Evolutionary conservation across 164 flowering plant species (phyloP).

Genomic region (Magnolia sinica): DNA sequence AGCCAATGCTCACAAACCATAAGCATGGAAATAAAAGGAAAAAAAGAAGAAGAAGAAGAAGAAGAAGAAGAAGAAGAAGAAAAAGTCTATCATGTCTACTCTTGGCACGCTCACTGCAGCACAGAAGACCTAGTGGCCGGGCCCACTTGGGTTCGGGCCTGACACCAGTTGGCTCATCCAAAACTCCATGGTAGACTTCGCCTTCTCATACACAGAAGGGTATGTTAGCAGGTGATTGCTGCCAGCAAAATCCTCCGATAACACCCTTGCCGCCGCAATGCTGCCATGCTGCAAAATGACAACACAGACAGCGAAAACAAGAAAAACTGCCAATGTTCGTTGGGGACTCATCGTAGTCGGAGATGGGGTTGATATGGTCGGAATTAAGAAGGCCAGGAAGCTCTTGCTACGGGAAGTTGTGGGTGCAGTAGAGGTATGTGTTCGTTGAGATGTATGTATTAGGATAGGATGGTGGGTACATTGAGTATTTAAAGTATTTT

Average conservation of each 20-base stretch:
- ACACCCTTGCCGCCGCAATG: conserved; percentile 13
- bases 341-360: conserved; percentile 3
- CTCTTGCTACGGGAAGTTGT: no score
- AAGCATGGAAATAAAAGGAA: no score
- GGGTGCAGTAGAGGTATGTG: no score
- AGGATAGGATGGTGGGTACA: no score
- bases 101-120: not conserved
- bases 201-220: conserved; percentile 9
- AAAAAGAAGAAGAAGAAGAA: no score
- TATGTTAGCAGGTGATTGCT: conserved; percentile 9
- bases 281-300: not conserved
- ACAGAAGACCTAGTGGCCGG: conserved; percentile 9
- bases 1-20: no score
- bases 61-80: no score
- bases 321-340: not conserved
- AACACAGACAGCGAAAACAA: conserved; percentile 4
- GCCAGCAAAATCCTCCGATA: conserved; percentile 2
- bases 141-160: conserved; percentile 10
- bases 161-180: conserved; percentile 5
- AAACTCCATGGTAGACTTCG: not conserved
- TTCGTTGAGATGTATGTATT: no score
- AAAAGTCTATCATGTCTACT: no score
- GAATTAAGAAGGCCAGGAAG: not conserved
- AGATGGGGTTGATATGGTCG: not conserved
- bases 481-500: no score